Conservation (phyloP, 495 filamentous ascomycete species). For the Stereocaulon alpinum region DNA sequence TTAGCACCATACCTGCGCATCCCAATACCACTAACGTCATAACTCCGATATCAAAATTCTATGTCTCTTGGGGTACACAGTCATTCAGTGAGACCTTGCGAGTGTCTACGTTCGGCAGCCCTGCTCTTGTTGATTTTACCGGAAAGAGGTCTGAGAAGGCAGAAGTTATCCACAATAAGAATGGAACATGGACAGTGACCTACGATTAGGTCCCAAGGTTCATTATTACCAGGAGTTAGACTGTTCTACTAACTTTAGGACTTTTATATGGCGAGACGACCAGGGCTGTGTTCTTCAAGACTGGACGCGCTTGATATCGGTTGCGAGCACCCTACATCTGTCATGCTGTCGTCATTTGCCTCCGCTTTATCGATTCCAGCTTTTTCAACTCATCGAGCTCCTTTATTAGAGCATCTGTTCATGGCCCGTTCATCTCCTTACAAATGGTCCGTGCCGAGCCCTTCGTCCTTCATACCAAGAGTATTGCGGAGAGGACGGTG, state of each 20-base stretch:
- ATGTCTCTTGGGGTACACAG: not conserved
- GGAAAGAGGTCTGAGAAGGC: not conserved
- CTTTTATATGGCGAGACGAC: not conserved
- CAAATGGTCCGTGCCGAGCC: no score
- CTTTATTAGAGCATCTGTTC: no score
- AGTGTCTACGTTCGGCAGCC: not conserved
- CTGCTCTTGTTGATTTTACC: not conserved
- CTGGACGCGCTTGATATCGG: no score
- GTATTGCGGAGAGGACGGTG: no score
- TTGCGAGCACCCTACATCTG: no score
- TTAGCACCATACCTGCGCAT: not conserved
- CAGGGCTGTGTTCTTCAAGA: not conserved
- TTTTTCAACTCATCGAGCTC: no score
- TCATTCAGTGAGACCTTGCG: not conserved
- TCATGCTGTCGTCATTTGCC: no score
- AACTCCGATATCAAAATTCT: not conserved
- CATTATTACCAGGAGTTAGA: not conserved
- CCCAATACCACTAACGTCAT: constrained; percentile 2
- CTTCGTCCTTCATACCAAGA: no score
- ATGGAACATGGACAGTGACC: not conserved
- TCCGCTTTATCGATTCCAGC: no score
- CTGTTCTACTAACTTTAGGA: not conserved
- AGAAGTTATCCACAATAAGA: constrained; percentile 3
- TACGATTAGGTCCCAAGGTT: not conserved
- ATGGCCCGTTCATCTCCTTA: no score